A percentile compares a stretch with the other conserved stretches of the same genome.
Conservation (phyloP, 768 basidiomycete species). For the Psilocybe subaeruginosa region DNA sequence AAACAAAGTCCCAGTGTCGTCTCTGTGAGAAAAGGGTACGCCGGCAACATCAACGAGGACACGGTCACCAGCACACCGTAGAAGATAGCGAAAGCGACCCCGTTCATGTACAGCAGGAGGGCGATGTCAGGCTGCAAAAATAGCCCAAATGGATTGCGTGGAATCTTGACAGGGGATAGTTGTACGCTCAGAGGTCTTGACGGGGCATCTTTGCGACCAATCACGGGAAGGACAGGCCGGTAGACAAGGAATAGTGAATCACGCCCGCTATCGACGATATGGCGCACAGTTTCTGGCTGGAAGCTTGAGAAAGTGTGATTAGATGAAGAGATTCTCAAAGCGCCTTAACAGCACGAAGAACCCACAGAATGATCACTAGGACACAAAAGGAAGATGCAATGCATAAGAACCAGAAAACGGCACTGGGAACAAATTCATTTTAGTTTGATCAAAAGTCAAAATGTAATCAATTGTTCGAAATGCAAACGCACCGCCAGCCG, state of each 20-base stretch:
- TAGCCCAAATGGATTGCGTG: slow-evolving; percentile 60
- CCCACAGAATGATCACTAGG: slow-evolving; percentile 49
- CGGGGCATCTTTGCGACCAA: slow-evolving; percentile 33
- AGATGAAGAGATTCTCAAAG: background rate
- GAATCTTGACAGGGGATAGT: slow-evolving; percentile 35
- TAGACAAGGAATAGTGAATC: slow-evolving; percentile 48
- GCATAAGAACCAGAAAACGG: slow-evolving; percentile 66
- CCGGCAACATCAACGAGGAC: slow-evolving; percentile 60
- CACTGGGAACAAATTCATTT: slow-evolving; percentile 30
- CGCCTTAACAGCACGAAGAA: background rate
- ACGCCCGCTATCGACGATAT: slow-evolving; percentile 58
- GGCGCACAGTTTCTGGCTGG: slow-evolving; percentile 58
- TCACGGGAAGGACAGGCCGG: slow-evolving; percentile 57
- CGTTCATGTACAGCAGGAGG: slow-evolving; percentile 54
- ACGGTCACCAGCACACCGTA: slow-evolving; percentile 65
- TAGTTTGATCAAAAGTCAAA: background rate
- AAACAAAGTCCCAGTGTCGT: slow-evolving; percentile 79
- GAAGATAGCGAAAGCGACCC: slow-evolving; percentile 54
- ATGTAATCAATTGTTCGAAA: background rate
- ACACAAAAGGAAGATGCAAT: slow-evolving; percentile 51
- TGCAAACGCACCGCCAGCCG: slow-evolving; percentile 59
- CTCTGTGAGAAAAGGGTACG: slow-evolving; percentile 64
- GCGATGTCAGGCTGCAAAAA: slow-evolving; percentile 59
- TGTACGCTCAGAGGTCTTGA: slow-evolving; percentile 22
- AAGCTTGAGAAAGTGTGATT: slow-evolving; percentile 30